Evolutionary conservation across 1,284 basidiomycete genomes (phyloP).

Genomic region (Leccinum subrobustum): DNA sequence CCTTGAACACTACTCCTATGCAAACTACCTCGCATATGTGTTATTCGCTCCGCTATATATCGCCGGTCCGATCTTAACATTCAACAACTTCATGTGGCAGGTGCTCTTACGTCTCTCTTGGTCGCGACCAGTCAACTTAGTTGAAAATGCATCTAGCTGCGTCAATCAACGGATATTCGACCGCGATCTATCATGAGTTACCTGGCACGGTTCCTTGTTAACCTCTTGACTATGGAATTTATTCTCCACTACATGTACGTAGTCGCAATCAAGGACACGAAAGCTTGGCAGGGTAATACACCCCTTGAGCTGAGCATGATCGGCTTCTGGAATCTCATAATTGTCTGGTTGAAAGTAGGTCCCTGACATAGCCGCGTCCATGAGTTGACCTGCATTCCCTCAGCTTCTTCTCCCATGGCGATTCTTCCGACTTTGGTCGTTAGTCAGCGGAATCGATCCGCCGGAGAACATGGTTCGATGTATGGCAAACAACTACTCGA

Average conservation of each 20-base stretch:
- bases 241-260: constrained; percentile 96
- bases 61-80: constrained; percentile 94
- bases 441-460: constrained; percentile 87
- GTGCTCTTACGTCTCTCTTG: constrained; percentile 41
- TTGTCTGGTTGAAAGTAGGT: constrained; percentile 94
- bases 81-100: constrained; percentile 95
- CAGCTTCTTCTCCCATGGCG: constrained; percentile 96
- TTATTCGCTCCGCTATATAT: constrained; percentile 95
- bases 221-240: constrained; percentile 79
- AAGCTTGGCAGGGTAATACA: constrained; percentile 72
- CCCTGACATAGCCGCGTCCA: background rate
- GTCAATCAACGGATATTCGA: constrained; percentile 47
- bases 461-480: constrained; percentile 99
- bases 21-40: constrained; percentile 71
- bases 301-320: constrained; percentile 89
- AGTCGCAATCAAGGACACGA: constrained; percentile 91
- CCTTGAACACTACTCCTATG: constrained; percentile 51
- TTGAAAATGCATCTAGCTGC: constrained; percentile 42
- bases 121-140: background rate
- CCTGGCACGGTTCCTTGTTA: constrained; percentile 64
- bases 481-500: constrained; percentile 98
- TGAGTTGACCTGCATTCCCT: background rate
- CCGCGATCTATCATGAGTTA: constrained; percentile 50
- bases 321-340: constrained; percentile 95
- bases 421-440: constrained; percentile 95